Evolutionary conservation across 176 grass and related monocot species (phyloP).

Genomic region (Otatea glauca): DNA sequence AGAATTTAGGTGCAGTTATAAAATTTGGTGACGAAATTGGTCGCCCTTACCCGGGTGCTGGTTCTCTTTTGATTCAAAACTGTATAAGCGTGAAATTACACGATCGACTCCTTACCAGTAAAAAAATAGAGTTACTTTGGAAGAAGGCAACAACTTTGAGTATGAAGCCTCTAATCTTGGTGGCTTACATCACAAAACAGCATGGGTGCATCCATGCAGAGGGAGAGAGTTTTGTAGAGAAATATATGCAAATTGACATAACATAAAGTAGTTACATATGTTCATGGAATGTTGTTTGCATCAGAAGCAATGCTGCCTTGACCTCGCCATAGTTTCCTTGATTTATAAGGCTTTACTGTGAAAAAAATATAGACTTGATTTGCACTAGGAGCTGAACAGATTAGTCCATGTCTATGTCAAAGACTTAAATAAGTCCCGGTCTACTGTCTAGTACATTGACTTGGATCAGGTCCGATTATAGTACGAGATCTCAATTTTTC

Average conservation of each 20-base stretch:
- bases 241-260: background rate
- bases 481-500: background rate
- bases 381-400: background rate
- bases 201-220: background rate
- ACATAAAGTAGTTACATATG: background rate
- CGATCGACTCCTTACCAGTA: background rate
- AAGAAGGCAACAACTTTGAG: conserved; percentile 56
- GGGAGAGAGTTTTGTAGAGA: background rate
- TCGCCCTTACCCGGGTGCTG: background rate
- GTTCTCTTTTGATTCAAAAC: background rate
- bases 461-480: background rate
- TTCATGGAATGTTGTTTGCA: conserved; percentile 2
- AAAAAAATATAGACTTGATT: background rate
- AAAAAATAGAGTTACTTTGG: background rate
- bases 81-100: background rate
- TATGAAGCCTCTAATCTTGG: conserved; percentile 35
- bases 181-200: conserved; percentile 3
- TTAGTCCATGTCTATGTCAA: background rate
- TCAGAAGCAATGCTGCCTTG: background rate
- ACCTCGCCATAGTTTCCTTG: background rate
- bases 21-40: background rate
- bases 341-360: background rate
- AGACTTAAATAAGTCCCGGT: background rate
- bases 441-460: background rate
- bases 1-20: background rate